Conservation (phyloP, 768 basidiomycete genomes). For the Suillus sp. region DNA sequence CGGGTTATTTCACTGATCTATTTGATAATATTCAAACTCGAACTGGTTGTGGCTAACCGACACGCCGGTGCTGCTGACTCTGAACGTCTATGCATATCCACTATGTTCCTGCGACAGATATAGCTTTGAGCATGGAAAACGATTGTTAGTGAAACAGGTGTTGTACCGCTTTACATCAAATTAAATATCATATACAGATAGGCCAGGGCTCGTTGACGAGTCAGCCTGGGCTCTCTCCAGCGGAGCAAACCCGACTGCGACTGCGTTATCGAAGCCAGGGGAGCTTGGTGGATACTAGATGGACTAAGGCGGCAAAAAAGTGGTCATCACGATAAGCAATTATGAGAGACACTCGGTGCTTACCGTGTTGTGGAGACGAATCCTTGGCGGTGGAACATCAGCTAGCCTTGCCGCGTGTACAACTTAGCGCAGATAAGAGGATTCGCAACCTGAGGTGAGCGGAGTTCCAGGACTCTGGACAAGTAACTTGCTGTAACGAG, state of each 20-base stretch:
- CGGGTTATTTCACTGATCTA: neutral
- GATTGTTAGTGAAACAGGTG: too few species aligned
- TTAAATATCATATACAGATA: neutral
- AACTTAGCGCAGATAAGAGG: neutral
- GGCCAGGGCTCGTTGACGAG: neutral
- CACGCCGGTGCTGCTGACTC: neutral
- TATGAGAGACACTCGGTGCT: neutral
- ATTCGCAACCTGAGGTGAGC: conserved; percentile 4
- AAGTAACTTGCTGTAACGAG: neutral
- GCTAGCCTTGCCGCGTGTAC: neutral
- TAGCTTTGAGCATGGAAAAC: neutral
- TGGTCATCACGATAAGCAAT: conserved; percentile 4
- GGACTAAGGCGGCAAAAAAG: neutral
- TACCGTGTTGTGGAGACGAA: neutral
- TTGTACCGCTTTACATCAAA: neutral
- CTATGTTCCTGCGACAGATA: neutral
- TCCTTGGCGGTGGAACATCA: neutral
- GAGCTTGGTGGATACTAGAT: neutral
- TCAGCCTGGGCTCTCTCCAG: neutral
- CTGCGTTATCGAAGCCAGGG: neutral
- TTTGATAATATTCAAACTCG: neutral
- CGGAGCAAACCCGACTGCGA: neutral
- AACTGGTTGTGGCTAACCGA: neutral
- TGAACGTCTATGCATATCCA: neutral
- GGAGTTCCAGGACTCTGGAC: conserved; percentile 2